Base-by-base conservation (phyloP, 139 green algal species). In the Micractinium conductrix region DNA sequence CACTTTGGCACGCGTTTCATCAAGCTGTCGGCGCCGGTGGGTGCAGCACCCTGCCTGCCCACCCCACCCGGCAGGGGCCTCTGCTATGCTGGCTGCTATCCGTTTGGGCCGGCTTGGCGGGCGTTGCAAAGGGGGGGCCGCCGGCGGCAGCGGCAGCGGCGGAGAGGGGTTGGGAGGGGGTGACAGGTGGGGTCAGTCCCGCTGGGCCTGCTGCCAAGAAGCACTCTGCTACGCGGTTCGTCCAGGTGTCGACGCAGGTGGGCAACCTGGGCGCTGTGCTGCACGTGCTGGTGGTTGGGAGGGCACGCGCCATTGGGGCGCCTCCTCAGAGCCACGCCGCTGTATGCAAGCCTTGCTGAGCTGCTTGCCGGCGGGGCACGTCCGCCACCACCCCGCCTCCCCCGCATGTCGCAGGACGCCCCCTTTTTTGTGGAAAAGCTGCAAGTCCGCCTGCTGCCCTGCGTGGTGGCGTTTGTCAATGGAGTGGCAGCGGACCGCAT, bases 391-490 rank as follows among this genome's bases (percentile, higher is more conserved):
- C 6, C 33, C 63, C 63, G 63, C 33, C 65, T 33, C 65, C 43
- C 3, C 62, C 30, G 1, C 60, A 14, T 38, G 60, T 0, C 38
- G 76, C 91, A 96, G 92, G 93, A 97, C 69, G 88, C 93, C 0
- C 95, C 96, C 1, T 99, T 98, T 86, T 98, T 99, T 88, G 96
- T 95, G 21, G 92, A 95, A 30, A 99, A 99, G 91, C 92, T 99
- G 1, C 88, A 96, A 79, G 71, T 98, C 48, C 90, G 95, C 82
- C 90, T 96, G 90, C 91, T 99, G 68, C 96, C 96, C 10, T 97
- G 92, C 63, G 75, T 98, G 17, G 85, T 98, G 28, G 85, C 93
- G 45, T 98, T 99, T 80, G 81, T 85, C 12, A 84, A 93, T 58
- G 96, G 96, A 33, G 89, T 97, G 14, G 93, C 92, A 4, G 90